Evolutionary conservation across 202 grass and related monocot species (phyloP), one percentile per base, ranked within the genome.

Genomic region (Hordeum pubiflorum): DNA sequence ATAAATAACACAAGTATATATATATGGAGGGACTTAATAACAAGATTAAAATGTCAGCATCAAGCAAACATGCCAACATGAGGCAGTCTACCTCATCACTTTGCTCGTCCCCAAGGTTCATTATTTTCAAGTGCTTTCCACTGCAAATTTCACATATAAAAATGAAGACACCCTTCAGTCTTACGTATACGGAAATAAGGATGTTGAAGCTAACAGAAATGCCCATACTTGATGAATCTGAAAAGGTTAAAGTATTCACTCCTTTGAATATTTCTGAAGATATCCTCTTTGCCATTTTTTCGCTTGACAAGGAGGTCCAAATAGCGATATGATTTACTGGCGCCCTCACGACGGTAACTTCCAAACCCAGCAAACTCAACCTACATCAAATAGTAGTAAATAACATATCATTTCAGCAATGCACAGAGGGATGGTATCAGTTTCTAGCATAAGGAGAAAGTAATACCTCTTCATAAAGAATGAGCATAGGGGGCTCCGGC

Each of bases 251-350:
- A 90, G 80, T 93, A 99, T 91, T 99, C 96, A 69, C 79, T 99
- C 61, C 96, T 96, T 58, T 93, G 92, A 70, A 99, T 91, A 91
- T 99, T 99, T 90, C 96, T 99, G 71, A 99, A 99, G 26, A 99
- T 86, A 78, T 99, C 92, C 27, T 99, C 96, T 84, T 96, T 92
- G 61, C 95, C 96, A 75, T 87, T 99, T 86, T 87, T 93, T 26
- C 95, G 75, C 63, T 92, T 99, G 10, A 99, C 87, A 24, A 99
- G 89, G 63, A 99, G 89, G 69, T 99, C 96, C 50, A 99, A 99
- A 83, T 99, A 96, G 23, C 95, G 89, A 80, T 89, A 90, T 83
- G 96, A 95, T 10, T 96, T 94, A 50, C 76, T 90, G 66, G 92
- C 89, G 14, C 92, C 87, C 48, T 91, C 90, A 80, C 92, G 80